Evolutionary conservation across 2,329 filamentous ascomycete species (phyloP).

Genomic region (Exophiala viscosa): DNA sequence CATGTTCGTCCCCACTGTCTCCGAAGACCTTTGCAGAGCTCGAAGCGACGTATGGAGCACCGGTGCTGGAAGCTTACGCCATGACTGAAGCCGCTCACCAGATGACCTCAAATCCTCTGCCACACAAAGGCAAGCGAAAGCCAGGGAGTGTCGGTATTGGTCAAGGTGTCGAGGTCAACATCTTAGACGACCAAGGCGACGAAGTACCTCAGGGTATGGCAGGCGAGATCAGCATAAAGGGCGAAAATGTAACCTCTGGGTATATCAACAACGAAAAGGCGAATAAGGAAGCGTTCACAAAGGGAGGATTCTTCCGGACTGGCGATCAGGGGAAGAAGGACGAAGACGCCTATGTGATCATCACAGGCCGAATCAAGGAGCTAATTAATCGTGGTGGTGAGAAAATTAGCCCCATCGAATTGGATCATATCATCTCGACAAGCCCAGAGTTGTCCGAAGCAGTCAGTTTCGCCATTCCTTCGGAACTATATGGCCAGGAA

Average conservation of each 20-base stretch:
- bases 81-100: constrained; percentile 78
- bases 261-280: constrained; percentile 80
- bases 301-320: constrained; percentile 78
- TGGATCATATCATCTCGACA: constrained; percentile 75
- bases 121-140: constrained; percentile 63
- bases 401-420: constrained; percentile 83
- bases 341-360: constrained; percentile 74
- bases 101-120: constrained; percentile 58
- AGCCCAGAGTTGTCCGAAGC: constrained; percentile 71
- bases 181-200: constrained; percentile 66
- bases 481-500: constrained; percentile 80
- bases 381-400: constrained; percentile 85
- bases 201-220: constrained; percentile 66
- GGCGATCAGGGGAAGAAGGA: constrained; percentile 83
- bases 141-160: constrained; percentile 79
- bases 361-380: constrained; percentile 91
- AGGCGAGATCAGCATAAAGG: constrained; percentile 77
- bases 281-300: constrained; percentile 69
- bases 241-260: constrained; percentile 78
- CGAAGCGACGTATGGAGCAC: constrained; percentile 70
- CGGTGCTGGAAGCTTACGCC: constrained; percentile 83
- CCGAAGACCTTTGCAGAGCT: constrained; percentile 78
- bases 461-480: constrained; percentile 77
- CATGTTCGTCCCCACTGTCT: constrained; percentile 78
- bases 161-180: constrained; percentile 77